phyloP scores from a whole-genome alignment of 495 filamentous ascomycete species.

The Hypoxylon rickii region DNA sequence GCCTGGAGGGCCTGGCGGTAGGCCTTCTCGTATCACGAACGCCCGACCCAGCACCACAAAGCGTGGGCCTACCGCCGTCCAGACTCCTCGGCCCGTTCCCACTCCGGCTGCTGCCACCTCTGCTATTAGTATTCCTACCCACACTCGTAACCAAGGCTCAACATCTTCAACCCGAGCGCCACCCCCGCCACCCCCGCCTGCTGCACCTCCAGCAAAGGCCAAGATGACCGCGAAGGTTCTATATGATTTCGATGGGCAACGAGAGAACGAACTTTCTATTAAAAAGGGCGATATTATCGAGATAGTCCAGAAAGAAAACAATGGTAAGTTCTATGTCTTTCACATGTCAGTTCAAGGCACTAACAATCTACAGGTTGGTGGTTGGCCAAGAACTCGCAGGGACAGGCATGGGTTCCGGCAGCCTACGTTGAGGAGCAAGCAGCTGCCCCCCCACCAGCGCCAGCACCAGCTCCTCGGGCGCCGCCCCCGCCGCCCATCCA shows the following conservation, averaged over 20 bases:
- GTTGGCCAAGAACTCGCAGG: slow-evolving; percentile 73
- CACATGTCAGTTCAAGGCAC: slow-evolving; percentile 35
- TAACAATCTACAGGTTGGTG: slow-evolving; percentile 75
- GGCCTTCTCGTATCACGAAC: slow-evolving; percentile 68
- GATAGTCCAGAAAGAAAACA: slow-evolving; percentile 84
- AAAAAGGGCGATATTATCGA: slow-evolving; percentile 78
- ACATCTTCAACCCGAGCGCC: slow-evolving; percentile 53
- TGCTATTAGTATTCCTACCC: slow-evolving; percentile 42
- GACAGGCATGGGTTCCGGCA: slow-evolving; percentile 90
- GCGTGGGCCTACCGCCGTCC: slow-evolving; percentile 48
- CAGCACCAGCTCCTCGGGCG: slow-evolving; percentile 56
- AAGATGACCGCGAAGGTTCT: slow-evolving; percentile 80
- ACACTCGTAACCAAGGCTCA: slow-evolving; percentile 51
- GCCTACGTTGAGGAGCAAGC: slow-evolving; percentile 87
- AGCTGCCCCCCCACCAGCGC: slow-evolving; percentile 63
- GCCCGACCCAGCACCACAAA: slow-evolving; percentile 53
- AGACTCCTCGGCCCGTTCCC: slow-evolving; percentile 51
- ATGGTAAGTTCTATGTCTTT: slow-evolving; percentile 64
- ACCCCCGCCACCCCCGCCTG: slow-evolving; percentile 70
- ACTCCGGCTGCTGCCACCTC: slow-evolving; percentile 45
- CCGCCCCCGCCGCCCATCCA: slow-evolving; percentile 58
- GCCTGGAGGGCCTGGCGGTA: slow-evolving; percentile 83
- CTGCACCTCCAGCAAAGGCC: slow-evolving; percentile 67
- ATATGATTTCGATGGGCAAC: slow-evolving; percentile 85
- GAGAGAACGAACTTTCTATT: slow-evolving; percentile 77